Evolutionary conservation across 1,139 yeast species (phyloP).

Genomic region (Geotrichum australiense): DNA sequence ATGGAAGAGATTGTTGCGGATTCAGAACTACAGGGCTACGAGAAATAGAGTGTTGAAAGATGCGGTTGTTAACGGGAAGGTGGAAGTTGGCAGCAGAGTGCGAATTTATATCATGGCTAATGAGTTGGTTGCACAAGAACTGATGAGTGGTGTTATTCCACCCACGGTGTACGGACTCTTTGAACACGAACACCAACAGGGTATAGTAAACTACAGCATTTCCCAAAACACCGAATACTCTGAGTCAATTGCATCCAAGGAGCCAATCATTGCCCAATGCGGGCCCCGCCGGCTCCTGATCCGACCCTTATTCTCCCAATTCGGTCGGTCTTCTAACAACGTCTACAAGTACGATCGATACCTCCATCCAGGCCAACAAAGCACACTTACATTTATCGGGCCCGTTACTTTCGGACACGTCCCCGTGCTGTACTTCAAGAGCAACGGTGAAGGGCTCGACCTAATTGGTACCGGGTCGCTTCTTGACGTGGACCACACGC

Average conservation of each 20-base stretch:
- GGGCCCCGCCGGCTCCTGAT: slow-evolving; percentile 90
- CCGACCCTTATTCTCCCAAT: slow-evolving; percentile 76
- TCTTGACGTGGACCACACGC: slow-evolving; percentile 74
- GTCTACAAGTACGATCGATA: slow-evolving; percentile 84
- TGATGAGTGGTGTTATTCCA: slow-evolving; percentile 29
- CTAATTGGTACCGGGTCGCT: slow-evolving; percentile 87
- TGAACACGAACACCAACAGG: slow-evolving; percentile 79
- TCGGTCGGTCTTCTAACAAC: slow-evolving; percentile 64
- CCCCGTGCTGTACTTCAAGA: slow-evolving; percentile 36
- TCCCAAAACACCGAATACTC: slow-evolving; percentile 79
- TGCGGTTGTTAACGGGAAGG: slow-evolving; percentile 45
- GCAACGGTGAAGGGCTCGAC: slow-evolving; percentile 43
- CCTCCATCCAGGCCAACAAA: slow-evolving; percentile 66
- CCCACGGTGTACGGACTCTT: slow-evolving; percentile 66
- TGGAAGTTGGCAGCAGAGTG: slow-evolving; percentile 60
- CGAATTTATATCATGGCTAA: slow-evolving; percentile 60
- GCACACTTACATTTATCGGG: slow-evolving; percentile 82
- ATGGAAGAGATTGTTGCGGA: slow-evolving; percentile 69
- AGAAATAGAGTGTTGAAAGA: slow-evolving; percentile 64
- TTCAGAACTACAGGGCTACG: slow-evolving; percentile 73
- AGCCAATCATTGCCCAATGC: slow-evolving; percentile 74
- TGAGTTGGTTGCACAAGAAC: slow-evolving; percentile 33
- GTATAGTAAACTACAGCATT: slow-evolving; percentile 74
- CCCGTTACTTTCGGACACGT: slow-evolving; percentile 77
- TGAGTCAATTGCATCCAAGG: slow-evolving; percentile 75